These are phyloP conservation scores for Acmispon strigosus DNA, from an alignment of 306 rosid species.

Conservation along the genomic window DNA sequence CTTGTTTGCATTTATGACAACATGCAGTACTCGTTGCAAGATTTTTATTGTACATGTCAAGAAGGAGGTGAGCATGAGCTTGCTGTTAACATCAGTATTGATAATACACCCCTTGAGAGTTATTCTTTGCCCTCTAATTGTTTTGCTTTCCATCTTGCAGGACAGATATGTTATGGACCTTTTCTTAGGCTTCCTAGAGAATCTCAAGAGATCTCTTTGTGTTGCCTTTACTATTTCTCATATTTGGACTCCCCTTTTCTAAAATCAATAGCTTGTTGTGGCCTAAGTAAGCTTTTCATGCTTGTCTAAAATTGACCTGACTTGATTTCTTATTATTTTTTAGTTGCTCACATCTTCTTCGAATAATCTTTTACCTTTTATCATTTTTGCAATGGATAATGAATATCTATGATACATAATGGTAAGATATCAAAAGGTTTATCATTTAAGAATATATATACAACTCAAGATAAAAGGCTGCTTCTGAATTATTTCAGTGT, in stretches of 20 bases:
- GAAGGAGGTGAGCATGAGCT: slow-evolving; percentile 49
- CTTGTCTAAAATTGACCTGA: slow-evolving; percentile 1
- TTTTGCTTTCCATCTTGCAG: slow-evolving; percentile 41
- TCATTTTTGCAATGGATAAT: neutral
- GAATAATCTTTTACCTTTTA: neutral
- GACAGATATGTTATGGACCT: slow-evolving; percentile 52
- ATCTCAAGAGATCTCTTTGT: slow-evolving; percentile 70
- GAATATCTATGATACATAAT: neutral
- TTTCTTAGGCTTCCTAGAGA: slow-evolving; percentile 70
- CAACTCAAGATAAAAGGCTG: neutral
- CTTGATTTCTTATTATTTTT: neutral
- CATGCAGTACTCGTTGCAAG: slow-evolving; percentile 48
- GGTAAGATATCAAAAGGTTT: neutral
- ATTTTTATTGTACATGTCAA: slow-evolving; percentile 38
- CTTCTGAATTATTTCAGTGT: neutral
- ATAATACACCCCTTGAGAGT: neutral
- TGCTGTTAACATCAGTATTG: neutral
- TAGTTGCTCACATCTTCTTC: neutral
- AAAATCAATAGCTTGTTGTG: slow-evolving; percentile 61
- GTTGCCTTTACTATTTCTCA: slow-evolving; percentile 63
- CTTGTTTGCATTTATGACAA: slow-evolving; percentile 48
- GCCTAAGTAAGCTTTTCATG: slow-evolving; percentile 57
- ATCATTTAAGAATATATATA: neutral
- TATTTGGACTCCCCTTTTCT: slow-evolving; percentile 51
- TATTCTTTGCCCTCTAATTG: slow-evolving; percentile 16